A percentile compares a stretch with the other conserved stretches of the same genome.
Evolutionary conservation across 2,329 filamentous ascomycete species (phyloP).

Genomic region (Botrytis cinerea): DNA sequence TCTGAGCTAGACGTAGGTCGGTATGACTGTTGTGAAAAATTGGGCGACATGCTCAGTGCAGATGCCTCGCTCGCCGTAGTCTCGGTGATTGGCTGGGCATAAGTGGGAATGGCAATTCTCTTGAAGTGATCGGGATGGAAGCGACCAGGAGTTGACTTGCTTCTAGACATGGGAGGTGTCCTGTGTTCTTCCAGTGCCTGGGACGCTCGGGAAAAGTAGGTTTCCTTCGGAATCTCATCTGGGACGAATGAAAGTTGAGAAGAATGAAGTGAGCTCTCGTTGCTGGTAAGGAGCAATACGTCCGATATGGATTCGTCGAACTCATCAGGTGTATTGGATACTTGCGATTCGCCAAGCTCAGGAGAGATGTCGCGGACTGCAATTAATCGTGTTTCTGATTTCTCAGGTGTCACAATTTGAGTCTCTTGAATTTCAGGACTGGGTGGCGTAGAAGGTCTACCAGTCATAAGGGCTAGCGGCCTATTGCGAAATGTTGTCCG

Average conservation of each 20-base stretch:
- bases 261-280: conserved; percentile 6
- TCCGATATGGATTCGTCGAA: not conserved
- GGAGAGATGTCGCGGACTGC: not conserved
- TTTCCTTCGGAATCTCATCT: not conserved
- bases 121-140: not conserved
- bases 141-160: conserved; percentile 21
- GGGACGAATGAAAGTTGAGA: conserved; percentile 22
- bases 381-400: not conserved
- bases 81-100: not conserved
- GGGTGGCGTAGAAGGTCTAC: not conserved
- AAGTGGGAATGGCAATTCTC: not conserved
- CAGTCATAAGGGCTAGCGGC: conserved; percentile 4
- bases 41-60: not conserved
- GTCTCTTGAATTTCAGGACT: not conserved
- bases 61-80: not conserved
- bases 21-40: conserved; percentile 1
- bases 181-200: not conserved
- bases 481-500: conserved; percentile 14
- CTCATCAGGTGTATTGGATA: not conserved
- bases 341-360: conserved; percentile 16
- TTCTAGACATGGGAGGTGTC: not conserved
- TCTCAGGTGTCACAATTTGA: not conserved
- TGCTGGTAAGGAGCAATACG: not conserved
- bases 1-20: not conserved
- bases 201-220: conserved; percentile 27